Evolutionary conservation across 108 stramenopile genomes (phyloP).

Genomic region (Nitzschia putrida): DNA sequence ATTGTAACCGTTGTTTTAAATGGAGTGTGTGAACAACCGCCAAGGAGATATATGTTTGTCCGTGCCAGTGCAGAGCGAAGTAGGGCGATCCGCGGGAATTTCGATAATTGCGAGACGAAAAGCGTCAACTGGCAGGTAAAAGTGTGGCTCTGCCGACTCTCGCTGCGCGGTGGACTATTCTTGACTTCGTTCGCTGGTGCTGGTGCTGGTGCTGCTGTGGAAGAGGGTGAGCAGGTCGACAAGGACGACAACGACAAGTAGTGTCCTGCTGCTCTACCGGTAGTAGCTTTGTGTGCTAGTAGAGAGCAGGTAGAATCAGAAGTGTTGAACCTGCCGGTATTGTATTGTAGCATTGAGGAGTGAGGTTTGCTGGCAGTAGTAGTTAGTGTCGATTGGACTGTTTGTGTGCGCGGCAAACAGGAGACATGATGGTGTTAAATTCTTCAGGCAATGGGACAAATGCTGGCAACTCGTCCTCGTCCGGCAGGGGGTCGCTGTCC

Average conservation of each 20-base stretch:
- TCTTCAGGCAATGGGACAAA: constrained; percentile 8
- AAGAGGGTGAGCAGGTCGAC: neutral
- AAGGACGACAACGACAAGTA: too few relatives aligned
- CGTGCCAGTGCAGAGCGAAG: too few relatives aligned
- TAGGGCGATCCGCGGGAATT: too few relatives aligned
- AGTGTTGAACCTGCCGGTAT: too few relatives aligned
- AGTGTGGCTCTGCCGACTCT: neutral
- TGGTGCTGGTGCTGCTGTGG: neutral
- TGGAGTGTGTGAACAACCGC: too few relatives aligned
- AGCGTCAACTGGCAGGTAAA: neutral
- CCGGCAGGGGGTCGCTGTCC: neutral
- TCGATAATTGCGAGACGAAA: too few relatives aligned
- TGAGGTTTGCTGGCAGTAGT: neutral
- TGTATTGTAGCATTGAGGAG: too few relatives aligned
- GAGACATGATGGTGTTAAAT: constrained; percentile 28
- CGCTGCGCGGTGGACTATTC: neutral
- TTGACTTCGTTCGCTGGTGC: neutral
- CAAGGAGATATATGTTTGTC: too few relatives aligned
- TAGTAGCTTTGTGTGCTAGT: neutral
- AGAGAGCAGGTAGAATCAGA: neutral
- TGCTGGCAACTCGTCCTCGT: neutral
- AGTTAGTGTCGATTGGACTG: constrained; percentile 6
- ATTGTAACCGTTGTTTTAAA: neutral
- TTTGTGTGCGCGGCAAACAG: constrained; percentile 20
- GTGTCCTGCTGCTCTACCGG: too few relatives aligned